Percentiles rank a stretch among this genome's conserved stretches.
Evolutionary conservation across 768 basidiomycete genomes (phyloP).

Genomic region (Boletus subcaerulescens): DNA sequence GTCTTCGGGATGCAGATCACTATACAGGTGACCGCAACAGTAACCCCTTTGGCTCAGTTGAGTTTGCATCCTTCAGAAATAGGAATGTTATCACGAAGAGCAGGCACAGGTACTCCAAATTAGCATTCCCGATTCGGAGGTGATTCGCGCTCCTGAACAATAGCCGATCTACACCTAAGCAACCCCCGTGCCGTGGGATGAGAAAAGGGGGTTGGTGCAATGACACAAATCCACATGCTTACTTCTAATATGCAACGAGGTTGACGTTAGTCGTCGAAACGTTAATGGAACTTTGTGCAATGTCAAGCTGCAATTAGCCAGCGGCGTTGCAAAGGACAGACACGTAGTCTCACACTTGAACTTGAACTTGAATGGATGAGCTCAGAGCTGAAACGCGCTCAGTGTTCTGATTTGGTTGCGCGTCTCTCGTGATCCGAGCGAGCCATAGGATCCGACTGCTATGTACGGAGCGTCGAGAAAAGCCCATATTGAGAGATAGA

Average conservation of each 20-base stretch:
- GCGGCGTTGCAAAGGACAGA: slow-evolving; percentile 4
- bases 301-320: slow-evolving; percentile 5
- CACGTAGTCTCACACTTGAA: background rate
- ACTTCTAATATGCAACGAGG: background rate
- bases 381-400: background rate
- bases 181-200: background rate
- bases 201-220: background rate
- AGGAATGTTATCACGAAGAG: background rate
- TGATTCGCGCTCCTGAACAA: background rate
- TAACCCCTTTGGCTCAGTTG: background rate
- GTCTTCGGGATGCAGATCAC: background rate
- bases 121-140: background rate
- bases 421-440: background rate
- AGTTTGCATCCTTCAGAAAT: background rate
- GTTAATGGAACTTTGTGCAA: slow-evolving; percentile 5
- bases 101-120: background rate
- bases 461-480: background rate
- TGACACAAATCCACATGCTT: background rate
- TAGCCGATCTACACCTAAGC: background rate
- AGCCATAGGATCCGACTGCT: background rate
- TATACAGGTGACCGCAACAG: background rate
- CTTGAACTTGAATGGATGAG: background rate
- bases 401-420: background rate
- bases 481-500: background rate
- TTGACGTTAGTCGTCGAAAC: slow-evolving; percentile 1